These are phyloP conservation scores for Curvularia spicifera DNA, from an alignment of 2,329 filamentous ascomycete species.

Conservation along the genomic window DNA sequence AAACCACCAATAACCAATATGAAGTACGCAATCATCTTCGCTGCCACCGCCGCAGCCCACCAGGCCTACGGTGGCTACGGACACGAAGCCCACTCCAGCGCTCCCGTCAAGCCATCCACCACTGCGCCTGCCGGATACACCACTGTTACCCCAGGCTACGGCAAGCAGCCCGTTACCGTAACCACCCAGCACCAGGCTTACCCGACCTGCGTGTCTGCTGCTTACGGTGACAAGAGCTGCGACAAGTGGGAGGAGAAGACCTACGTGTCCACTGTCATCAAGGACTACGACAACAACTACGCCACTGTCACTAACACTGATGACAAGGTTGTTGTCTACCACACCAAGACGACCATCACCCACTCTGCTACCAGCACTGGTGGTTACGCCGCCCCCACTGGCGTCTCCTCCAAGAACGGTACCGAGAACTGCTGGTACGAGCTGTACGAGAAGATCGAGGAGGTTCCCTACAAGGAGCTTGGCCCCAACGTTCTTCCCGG, in stretches of 20 bases:
- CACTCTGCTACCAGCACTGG: constrained; percentile 27
- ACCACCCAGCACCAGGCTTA: constrained; percentile 43
- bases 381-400: constrained; percentile 20
- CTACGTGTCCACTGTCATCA: constrained; percentile 39
- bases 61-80: constrained; percentile 27
- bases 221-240: constrained; percentile 24
- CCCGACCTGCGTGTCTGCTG: constrained; percentile 36
- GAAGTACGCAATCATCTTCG: constrained; percentile 38
- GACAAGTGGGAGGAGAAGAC: constrained; percentile 32
- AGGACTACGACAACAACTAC: constrained; percentile 34
- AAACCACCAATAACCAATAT: constrained; percentile 12
- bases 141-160: constrained; percentile 38
- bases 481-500: constrained; percentile 38
- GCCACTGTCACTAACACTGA: constrained; percentile 37
- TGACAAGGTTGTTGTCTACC: constrained; percentile 37
- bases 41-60: constrained; percentile 32
- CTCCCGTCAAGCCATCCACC: constrained; percentile 19
- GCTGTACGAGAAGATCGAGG: constrained; percentile 40
- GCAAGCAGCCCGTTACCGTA: constrained; percentile 37
- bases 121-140: constrained; percentile 33
- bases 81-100: constrained; percentile 20
- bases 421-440: constrained; percentile 36
- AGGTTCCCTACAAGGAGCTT: constrained; percentile 37
- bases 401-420: constrained; percentile 21
- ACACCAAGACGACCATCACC: constrained; percentile 37